phyloP scores from a whole-genome alignment of 495 filamentous ascomycete species.

The Aspergillus hancockii region DNA sequence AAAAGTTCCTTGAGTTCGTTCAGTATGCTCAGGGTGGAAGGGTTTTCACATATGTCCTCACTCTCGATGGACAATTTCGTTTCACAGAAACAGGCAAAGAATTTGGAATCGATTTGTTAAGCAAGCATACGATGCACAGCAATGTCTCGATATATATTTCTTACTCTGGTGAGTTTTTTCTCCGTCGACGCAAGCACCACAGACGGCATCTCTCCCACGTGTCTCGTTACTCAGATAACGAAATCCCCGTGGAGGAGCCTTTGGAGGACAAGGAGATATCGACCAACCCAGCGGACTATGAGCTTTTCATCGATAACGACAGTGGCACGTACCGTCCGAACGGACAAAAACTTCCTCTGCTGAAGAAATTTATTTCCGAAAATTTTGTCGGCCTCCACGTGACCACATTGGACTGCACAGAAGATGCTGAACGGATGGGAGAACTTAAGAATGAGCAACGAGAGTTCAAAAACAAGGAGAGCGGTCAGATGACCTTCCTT shows the following conservation, averaged over 20 bases:
- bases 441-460: conserved; percentile 64
- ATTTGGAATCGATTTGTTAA: conserved; percentile 87
- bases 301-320: conserved; percentile 93
- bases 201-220: conserved; percentile 28
- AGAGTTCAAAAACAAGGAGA: conserved; percentile 62
- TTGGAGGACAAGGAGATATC: conserved; percentile 37
- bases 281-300: conserved; percentile 68
- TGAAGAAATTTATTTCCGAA: conserved; percentile 65
- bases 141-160: conserved; percentile 88
- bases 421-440: conserved; percentile 62
- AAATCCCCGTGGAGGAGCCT: conserved; percentile 42
- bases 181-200: conserved; percentile 62
- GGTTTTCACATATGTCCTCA: conserved; percentile 90
- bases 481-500: conserved; percentile 61
- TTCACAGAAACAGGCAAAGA: conserved; percentile 96
- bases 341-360: conserved; percentile 64
- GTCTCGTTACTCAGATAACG: conserved; percentile 19
- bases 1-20: conserved; percentile 81
- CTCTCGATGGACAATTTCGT: conserved; percentile 78
- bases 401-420: conserved; percentile 64
- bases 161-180: conserved; percentile 90
- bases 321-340: conserved; percentile 91
- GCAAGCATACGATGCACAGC: conserved; percentile 94
- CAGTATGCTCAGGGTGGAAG: conserved; percentile 83
- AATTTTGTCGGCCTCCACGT: conserved; percentile 77